These are phyloP conservation scores for Thuja plicata DNA, from an alignment of 83 land plant species.

Conservation along the genomic window DNA sequence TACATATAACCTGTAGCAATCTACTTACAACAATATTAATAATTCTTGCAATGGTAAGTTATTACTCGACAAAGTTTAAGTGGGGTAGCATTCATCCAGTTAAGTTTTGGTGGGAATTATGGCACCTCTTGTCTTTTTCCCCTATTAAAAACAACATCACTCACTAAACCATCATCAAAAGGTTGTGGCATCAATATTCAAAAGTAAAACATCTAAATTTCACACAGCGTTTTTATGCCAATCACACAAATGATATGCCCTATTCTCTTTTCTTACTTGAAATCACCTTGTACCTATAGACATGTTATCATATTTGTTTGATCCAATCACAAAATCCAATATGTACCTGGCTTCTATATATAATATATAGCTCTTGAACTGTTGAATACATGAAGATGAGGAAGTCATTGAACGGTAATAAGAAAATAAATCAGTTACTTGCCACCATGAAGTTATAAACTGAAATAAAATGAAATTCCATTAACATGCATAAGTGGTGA, in stretches of 20 bases:
- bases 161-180: neutral
- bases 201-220: neutral
- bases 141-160: constrained; percentile 30
- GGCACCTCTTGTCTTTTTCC: constrained; percentile 67
- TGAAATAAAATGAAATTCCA: neutral
- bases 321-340: neutral
- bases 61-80: constrained; percentile 77
- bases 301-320: neutral
- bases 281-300: neutral
- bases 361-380: constrained; percentile 73
- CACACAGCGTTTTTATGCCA: neutral
- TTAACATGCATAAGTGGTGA: neutral
- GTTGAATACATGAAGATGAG: constrained; percentile 46
- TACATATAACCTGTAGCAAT: neutral
- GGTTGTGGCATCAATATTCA: neutral
- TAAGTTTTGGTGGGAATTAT: constrained; percentile 88
- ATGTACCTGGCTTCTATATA: constrained; percentile 71
- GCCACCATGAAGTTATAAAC: neutral
- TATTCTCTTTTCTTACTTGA: neutral
- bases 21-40: neutral
- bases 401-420: constrained; percentile 38
- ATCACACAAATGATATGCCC: neutral
- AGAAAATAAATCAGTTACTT: constrained; percentile 8
- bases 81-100: constrained; percentile 92
- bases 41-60: neutral